Conservation (phyloP, 2,329 filamentous ascomycete genomes). For the Penicillium sp. region DNA sequence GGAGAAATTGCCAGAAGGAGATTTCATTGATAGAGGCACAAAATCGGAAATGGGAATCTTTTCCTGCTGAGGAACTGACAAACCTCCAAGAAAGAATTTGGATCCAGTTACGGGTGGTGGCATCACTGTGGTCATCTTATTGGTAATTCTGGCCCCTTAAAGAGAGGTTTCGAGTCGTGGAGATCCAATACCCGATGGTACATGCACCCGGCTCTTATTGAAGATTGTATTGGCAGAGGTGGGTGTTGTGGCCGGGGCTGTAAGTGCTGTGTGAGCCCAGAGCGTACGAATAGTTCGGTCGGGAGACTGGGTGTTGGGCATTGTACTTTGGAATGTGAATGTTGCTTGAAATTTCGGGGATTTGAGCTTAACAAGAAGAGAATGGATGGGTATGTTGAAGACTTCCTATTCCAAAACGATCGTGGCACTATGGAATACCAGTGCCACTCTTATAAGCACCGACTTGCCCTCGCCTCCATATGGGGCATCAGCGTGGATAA, state of each 20-base stretch:
- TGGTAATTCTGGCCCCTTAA: not conserved
- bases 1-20: not conserved
- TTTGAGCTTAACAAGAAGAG: not conserved
- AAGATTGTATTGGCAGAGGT: not conserved
- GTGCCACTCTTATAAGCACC: not conserved
- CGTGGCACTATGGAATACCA: too few relatives aligned
- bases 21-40: not conserved
- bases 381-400: too few relatives aligned
- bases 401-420: too few relatives aligned
- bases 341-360: not conserved
- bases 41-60: not conserved
- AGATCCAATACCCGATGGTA: not conserved
- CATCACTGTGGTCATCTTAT: not conserved
- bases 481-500: not conserved
- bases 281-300: not conserved
- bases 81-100: not conserved
- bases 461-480: not conserved
- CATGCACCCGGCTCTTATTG: not conserved
- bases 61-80: not conserved
- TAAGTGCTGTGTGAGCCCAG: not conserved
- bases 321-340: not conserved
- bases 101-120: not conserved
- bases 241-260: not conserved
- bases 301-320: not conserved
- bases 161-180: not conserved